Evolutionary conservation across 2,329 filamentous ascomycete genomes (phyloP).

Genomic region (Penicillium expansum): DNA sequence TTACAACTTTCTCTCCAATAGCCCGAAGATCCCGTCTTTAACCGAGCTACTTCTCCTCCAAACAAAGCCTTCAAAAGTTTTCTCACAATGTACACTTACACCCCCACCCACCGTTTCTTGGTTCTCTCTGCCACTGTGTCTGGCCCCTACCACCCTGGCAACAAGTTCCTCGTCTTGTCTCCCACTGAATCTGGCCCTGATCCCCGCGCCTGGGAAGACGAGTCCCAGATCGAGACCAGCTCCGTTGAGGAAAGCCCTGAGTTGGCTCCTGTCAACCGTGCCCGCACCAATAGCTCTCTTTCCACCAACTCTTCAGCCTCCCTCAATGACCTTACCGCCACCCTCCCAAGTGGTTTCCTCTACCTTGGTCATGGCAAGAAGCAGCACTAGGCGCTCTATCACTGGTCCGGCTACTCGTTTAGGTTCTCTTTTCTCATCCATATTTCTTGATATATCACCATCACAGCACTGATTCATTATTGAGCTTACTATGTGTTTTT

Average conservation of each 20-base stretch:
- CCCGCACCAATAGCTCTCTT: slow-evolving; percentile 30
- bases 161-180: slow-evolving; percentile 30
- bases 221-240: slow-evolving; percentile 14
- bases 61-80: not conserved
- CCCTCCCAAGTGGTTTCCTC: slow-evolving; percentile 27
- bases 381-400: slow-evolving; percentile 11
- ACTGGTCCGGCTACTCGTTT: slow-evolving; percentile 1
- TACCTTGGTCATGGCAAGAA: slow-evolving; percentile 27
- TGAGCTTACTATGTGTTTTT: not conserved
- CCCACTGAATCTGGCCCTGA: slow-evolving; percentile 31
- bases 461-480: slow-evolving; percentile 15
- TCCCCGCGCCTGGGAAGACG: slow-evolving; percentile 21
- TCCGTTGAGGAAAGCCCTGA: slow-evolving; percentile 12
- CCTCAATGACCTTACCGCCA: slow-evolving; percentile 11
- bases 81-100: slow-evolving; percentile 32
- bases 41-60: slow-evolving; percentile 3
- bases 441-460: slow-evolving; percentile 9
- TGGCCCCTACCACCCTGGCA: slow-evolving; percentile 18
- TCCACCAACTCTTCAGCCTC: slow-evolving; percentile 23
- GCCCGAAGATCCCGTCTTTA: slow-evolving; percentile 4
- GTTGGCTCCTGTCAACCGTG: slow-evolving; percentile 9
- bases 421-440: not conserved
- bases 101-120: slow-evolving; percentile 32
- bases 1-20: not conserved
- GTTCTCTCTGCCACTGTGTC: slow-evolving; percentile 26